phyloP scores from a whole-genome alignment of 805 yeast species.

The Candida methanosorbosa region DNA sequence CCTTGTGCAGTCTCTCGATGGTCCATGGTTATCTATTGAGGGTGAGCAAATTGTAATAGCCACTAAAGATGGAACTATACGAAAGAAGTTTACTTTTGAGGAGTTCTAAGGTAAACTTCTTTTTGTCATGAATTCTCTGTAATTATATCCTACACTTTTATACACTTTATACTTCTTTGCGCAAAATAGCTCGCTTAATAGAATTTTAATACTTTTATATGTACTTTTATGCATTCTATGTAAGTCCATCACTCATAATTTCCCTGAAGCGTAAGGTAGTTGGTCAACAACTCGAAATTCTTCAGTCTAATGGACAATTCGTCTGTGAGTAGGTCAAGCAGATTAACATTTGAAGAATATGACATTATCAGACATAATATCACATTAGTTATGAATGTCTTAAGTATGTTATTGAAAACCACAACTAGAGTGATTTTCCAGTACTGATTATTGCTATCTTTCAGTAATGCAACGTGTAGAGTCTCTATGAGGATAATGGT shows the following conservation, averaged over 20 bases:
- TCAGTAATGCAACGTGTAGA: conserved; percentile 20
- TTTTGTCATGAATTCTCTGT: too few species aligned
- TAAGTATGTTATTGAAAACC: conserved; percentile 13
- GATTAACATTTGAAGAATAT: too few species aligned
- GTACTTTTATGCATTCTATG: too few species aligned
- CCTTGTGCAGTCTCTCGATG: conserved; percentile 61
- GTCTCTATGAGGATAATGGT: conserved; percentile 23
- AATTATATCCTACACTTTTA: too few species aligned
- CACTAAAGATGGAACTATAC: conserved; percentile 25
- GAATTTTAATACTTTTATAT: too few species aligned
- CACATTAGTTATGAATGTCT: conserved; percentile 12
- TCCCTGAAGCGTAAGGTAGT: too few species aligned
- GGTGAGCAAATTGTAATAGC: conserved; percentile 44
- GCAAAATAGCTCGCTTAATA: too few species aligned
- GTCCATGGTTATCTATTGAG: conserved; percentile 75
- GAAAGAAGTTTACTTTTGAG: conserved; percentile 19
- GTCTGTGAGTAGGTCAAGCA: too few species aligned
- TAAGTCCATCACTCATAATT: too few species aligned
- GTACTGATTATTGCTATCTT: conserved; percentile 17
- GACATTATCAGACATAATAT: conserved; percentile 2
- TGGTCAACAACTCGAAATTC: too few species aligned
- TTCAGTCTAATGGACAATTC: too few species aligned
- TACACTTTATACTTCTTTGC: too few species aligned
- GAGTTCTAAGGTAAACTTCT: conserved; percentile 10
- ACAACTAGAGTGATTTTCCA: conserved; percentile 21